Evolutionary conservation across 345 rosid species (phyloP).

Genomic region (Hypericum perforatum): DNA sequence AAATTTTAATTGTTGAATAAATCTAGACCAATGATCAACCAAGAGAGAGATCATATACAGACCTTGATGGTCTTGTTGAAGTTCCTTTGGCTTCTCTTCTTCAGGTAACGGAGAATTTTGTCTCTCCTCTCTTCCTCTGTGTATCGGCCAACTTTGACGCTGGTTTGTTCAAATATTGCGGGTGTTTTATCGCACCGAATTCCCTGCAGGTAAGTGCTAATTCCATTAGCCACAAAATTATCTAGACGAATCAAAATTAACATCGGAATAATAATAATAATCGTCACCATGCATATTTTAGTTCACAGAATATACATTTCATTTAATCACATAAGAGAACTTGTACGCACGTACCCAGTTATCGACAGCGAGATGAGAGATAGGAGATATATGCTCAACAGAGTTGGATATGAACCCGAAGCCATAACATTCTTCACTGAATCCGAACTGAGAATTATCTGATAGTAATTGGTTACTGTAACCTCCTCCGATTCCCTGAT

Average conservation of each 20-base stretch:
- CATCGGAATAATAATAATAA: background rate
- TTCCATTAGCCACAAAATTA: background rate
- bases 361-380: no score
- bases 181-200: conserved; percentile 29
- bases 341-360: no score
- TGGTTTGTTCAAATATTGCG: conserved; percentile 24
- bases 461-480: no score
- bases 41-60: background rate
- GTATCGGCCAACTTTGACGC: conserved; percentile 54
- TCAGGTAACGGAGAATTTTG: conserved; percentile 72
- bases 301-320: no score
- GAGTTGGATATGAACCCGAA: no score
- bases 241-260: background rate
- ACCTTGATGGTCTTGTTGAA: conserved; percentile 94
- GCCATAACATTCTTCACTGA: no score
- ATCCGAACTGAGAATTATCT: no score
- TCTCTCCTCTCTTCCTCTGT: conserved; percentile 78
- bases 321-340: no score
- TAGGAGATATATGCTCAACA: no score
- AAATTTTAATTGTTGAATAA: no score
- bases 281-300: no score
- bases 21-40: background rate
- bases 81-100: conserved; percentile 88
- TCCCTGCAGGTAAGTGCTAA: conserved; percentile 20
- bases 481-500: no score